phyloP scores from a whole-genome alignment of 164 flowering plant species.

The Malania oleifera region DNA sequence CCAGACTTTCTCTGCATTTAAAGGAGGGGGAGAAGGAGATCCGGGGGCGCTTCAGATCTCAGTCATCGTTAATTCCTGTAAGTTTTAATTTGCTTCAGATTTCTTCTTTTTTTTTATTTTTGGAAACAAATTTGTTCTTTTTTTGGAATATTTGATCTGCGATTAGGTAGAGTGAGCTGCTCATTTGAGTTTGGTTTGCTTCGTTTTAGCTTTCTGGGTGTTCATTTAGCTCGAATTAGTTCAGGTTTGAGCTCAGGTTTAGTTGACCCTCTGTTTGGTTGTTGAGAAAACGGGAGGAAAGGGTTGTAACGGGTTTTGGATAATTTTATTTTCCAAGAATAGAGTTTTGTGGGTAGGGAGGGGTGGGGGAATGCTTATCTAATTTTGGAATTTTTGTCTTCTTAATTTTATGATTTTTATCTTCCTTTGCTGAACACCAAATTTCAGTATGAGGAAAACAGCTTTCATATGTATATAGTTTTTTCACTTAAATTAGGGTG shows the following conservation, averaged over 20 bases:
- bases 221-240: too few relatives aligned
- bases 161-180: neutral
- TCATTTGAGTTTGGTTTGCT: neutral
- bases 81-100: constrained; percentile 8
- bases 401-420: too few relatives aligned
- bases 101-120: too few relatives aligned
- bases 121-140: neutral
- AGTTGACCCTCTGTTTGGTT: constrained; percentile 8
- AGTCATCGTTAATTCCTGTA: constrained; percentile 6
- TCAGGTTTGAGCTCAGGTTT: too few relatives aligned
- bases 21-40: too few relatives aligned
- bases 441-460: too few relatives aligned
- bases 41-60: too few relatives aligned
- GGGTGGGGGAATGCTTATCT: neutral
- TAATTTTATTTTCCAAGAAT: too few relatives aligned
- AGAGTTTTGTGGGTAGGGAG: neutral
- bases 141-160: neutral
- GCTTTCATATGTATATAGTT: too few relatives aligned
- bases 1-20: neutral
- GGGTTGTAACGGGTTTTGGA: too few relatives aligned
- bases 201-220: neutral
- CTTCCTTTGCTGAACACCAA: too few relatives aligned
- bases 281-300: constrained; percentile 2
- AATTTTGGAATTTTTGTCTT: neutral
- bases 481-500: too few relatives aligned